phyloP scores from a whole-genome alignment of 768 basidiomycete genomes.

The Trametes cubensis region DNA sequence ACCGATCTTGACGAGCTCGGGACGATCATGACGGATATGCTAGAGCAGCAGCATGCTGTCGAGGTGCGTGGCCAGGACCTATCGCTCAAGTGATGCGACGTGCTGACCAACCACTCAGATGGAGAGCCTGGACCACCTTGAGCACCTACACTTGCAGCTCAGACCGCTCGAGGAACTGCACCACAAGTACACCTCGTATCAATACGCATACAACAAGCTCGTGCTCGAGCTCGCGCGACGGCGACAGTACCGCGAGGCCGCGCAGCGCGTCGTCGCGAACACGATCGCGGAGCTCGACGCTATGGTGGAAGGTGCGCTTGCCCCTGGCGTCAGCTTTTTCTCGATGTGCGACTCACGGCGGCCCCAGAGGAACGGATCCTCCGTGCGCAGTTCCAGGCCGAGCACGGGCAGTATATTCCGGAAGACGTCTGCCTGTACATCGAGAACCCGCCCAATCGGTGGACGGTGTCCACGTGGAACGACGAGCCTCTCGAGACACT shows the following conservation, averaged over 20 bases:
- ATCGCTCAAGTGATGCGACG: neutral
- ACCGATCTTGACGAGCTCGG: slow-evolving; percentile 79
- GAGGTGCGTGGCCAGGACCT: slow-evolving; percentile 49
- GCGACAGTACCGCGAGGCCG: slow-evolving; percentile 63
- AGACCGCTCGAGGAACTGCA: slow-evolving; percentile 65
- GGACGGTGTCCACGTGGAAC: slow-evolving; percentile 63
- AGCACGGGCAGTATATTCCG: slow-evolving; percentile 74
- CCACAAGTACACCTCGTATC: slow-evolving; percentile 68
- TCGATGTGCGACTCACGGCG: neutral
- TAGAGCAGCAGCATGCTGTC: slow-evolving; percentile 65
- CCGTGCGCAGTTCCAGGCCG: slow-evolving; percentile 69
- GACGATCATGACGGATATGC: slow-evolving; percentile 79
- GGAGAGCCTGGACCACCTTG: slow-evolving; percentile 56
- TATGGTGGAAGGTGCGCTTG: slow-evolving; percentile 62
- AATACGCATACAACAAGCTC: slow-evolving; percentile 72
- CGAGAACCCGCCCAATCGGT: slow-evolving; percentile 71
- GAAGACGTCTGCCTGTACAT: slow-evolving; percentile 81
- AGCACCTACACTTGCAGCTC: slow-evolving; percentile 61
- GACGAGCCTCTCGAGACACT: slow-evolving; percentile 59
- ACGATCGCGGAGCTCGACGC: slow-evolving; percentile 67
- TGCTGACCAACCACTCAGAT: slow-evolving; percentile 36
- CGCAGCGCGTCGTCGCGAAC: slow-evolving; percentile 62
- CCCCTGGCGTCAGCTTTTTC: slow-evolving; percentile 3
- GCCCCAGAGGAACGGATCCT: slow-evolving; percentile 66
- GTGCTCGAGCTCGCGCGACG: slow-evolving; percentile 74